Base-by-base conservation (phyloP, 75 land plant genomes). In the Picea glauca region DNA sequence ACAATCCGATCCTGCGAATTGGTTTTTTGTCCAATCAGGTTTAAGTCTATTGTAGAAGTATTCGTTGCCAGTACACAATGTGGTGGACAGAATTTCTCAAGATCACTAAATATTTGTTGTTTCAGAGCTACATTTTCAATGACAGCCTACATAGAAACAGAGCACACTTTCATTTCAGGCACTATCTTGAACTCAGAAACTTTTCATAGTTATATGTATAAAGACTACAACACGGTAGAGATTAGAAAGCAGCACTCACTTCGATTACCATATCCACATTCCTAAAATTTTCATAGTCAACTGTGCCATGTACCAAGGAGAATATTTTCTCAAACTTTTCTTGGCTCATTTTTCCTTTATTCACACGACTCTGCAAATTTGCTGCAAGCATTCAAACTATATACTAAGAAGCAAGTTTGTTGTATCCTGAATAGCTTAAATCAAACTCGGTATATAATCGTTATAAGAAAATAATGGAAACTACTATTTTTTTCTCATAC, bases 211-310 rank as follows among this genome's bases (percentile, higher is more conserved):
- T 56, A 58, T 1, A 75, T 17, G 20, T 7, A 43, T 54, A 76
- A 14, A 61, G 43, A 82, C 60, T 58, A 15, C 32, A 50, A 60
- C 13, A 81, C 33, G n/a, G 58, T 13, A 23, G 18, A 57, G 76
- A 23, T 40, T 17, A 17, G 46, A 31, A 30, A n/a, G 40, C 14
- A 23, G 31, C 57, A 76, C 81, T 58, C 59, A 91, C 99, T 92
- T 96, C 99, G 50, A 96, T 94, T 70, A 96, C 98, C 87, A 96
- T 78, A 78, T 96, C 99, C 58, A 94, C 98, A 82, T 88, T 88
- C 78, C 78, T 89, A 78, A 96, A 96, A 74, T 79, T 78, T 62
- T 94, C 88, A 81, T 89, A 96, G 58, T 87, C 87, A 58, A 96
- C 86, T 43, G 78, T 81, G 58, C 99, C 99, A 74, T 78, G 86